Conservation (phyloP, 108 stramenopile species). For the Stephanodiscus triporus region DNA sequence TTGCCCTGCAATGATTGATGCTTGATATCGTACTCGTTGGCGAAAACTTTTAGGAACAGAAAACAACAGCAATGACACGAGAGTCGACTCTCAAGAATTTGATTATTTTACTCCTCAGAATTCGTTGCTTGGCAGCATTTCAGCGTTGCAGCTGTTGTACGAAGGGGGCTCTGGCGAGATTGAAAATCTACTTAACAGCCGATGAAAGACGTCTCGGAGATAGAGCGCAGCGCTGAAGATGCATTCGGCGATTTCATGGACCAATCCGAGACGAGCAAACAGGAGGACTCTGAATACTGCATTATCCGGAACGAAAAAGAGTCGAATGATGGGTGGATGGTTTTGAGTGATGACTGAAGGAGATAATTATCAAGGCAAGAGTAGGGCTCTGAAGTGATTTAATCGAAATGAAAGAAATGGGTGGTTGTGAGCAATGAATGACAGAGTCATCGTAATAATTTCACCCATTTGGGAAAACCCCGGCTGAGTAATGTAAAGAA, state of each 20-base stretch:
- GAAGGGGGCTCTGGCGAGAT: conserved; percentile 7
- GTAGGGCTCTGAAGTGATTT: background rate
- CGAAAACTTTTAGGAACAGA: background rate
- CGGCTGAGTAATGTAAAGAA: background rate
- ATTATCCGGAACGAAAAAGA: conserved; percentile 21
- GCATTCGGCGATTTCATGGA: background rate
- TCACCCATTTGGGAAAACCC: no score
- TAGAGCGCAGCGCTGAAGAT: background rate
- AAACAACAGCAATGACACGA: background rate
- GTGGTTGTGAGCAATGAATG: background rate
- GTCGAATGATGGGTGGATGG: conserved; percentile 33
- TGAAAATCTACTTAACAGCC: background rate
- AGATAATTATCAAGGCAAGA: background rate
- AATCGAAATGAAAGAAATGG: background rate
- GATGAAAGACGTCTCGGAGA: background rate
- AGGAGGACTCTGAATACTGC: conserved; percentile 21
- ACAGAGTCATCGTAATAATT: no score
- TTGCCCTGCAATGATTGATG: background rate
- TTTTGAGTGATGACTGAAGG: conserved; percentile 32
- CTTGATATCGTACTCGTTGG: background rate
- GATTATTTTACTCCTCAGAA: conserved; percentile 11
- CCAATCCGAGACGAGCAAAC: background rate
- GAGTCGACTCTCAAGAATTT: conserved; percentile 4
- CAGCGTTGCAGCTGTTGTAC: conserved; percentile 13
- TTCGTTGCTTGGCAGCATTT: conserved; percentile 24